Conservation (phyloP, 2,329 filamentous ascomycete species). For the Curvularia eragrostidis region DNA sequence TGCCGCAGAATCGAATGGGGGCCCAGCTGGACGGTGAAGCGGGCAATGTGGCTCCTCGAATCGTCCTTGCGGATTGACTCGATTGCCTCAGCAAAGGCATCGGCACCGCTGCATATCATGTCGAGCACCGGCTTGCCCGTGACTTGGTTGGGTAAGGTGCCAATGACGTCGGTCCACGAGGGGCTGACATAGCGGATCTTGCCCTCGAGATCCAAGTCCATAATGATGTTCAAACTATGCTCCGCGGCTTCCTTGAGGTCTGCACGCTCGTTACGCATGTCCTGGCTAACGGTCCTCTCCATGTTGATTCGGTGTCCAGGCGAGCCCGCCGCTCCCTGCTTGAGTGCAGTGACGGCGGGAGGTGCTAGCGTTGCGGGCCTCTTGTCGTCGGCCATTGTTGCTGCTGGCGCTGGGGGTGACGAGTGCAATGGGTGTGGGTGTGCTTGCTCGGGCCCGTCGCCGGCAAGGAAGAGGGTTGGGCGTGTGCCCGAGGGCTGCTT, state of each 20-base stretch:
- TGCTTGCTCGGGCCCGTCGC: constrained; percentile 19
- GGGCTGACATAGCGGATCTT: constrained; percentile 95
- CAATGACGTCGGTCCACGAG: constrained; percentile 93
- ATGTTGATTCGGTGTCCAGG: constrained; percentile 51
- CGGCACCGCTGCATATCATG: constrained; percentile 79
- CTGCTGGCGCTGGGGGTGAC: constrained; percentile 17
- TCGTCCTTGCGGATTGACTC: constrained; percentile 88
- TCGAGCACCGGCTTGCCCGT: constrained; percentile 80
- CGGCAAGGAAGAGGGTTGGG: constrained; percentile 21
- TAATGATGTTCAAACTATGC: constrained; percentile 93
- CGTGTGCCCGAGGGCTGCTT: constrained; percentile 41
- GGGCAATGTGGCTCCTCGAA: constrained; percentile 81
- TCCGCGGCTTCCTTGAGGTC: constrained; percentile 95
- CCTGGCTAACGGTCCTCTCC: constrained; percentile 75
- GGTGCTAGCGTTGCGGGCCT: constrained; percentile 48
- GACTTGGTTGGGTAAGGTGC: constrained; percentile 74
- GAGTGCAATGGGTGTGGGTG: constrained; percentile 17
- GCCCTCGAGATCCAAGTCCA: constrained; percentile 90
- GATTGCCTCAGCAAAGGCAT: constrained; percentile 80
- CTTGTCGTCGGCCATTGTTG: constrained; percentile 37
- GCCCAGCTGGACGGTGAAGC: constrained; percentile 48
- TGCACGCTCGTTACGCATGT: constrained; percentile 91
- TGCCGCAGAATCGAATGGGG: constrained; percentile 45
- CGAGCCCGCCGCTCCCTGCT: constrained; percentile 47
- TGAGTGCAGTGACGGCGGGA: constrained; percentile 54